phyloP scores from a whole-genome alignment of 75 land plant species.

The Isoetes taiwanensis region DNA sequence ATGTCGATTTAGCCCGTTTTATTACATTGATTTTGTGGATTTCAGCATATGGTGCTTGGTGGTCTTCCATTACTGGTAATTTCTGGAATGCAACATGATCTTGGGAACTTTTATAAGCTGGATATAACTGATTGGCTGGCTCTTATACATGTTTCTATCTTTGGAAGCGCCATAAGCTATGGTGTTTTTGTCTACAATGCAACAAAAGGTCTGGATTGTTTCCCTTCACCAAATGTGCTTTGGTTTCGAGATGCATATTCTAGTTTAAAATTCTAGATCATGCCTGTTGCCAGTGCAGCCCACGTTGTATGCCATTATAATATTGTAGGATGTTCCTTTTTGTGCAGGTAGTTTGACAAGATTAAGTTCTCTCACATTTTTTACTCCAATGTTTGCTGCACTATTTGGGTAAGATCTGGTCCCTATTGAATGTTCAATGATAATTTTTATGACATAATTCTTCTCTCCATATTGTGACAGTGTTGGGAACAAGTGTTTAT shows the following conservation, averaged over 20 bases:
- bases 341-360: conserved; percentile 89
- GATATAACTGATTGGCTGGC: conserved; percentile 48
- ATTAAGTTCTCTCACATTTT: conserved; percentile 90
- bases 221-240: too few species aligned
- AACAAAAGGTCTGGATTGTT: conserved; percentile 51
- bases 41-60: conserved; percentile 95
- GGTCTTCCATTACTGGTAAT: conserved; percentile 67
- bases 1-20: too few species aligned
- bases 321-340: background rate
- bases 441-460: background rate
- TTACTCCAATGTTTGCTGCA: conserved; percentile 98
- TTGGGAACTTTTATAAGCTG: conserved; percentile 55
- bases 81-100: conserved; percentile 58
- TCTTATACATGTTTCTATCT: conserved; percentile 72
- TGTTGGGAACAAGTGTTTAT: too few species aligned
- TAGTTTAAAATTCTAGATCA: too few species aligned
- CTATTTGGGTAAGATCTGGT: conserved; percentile 68
- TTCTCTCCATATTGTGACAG: too few species aligned
- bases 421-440: background rate
- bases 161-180: conserved; percentile 98
- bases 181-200: conserved; percentile 96
- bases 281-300: background rate
- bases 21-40: conserved; percentile 1
- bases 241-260: too few species aligned
- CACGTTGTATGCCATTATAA: background rate